Evolutionary conservation across 2,329 filamentous ascomycete species (phyloP).

Genomic region (Exophiala alcalophila): DNA sequence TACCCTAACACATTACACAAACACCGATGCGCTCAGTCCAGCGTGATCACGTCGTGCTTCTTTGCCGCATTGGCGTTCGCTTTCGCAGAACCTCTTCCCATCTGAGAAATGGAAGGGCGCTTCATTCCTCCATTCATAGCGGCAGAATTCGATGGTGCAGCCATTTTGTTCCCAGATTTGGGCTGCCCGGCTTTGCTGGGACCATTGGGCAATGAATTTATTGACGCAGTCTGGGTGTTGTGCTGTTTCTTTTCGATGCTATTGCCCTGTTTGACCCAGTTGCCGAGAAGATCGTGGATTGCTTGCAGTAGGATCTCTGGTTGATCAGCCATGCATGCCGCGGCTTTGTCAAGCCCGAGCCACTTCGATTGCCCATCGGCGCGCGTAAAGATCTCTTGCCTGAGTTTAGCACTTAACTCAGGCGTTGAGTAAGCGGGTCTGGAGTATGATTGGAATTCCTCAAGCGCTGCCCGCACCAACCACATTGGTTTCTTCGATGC

Average conservation of each 20-base stretch:
- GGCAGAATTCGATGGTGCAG: no score
- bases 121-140: slow-evolving; percentile 1
- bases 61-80: slow-evolving; percentile 6
- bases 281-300: slow-evolving; percentile 25
- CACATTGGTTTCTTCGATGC: slow-evolving; percentile 20
- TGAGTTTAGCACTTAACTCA: slow-evolving; percentile 22
- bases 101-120: no score
- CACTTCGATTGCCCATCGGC: slow-evolving; percentile 18
- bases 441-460: slow-evolving; percentile 28
- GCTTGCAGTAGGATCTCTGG: slow-evolving; percentile 25
- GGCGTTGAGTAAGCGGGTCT: slow-evolving; percentile 26
- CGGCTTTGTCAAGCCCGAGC: slow-evolving; percentile 26
- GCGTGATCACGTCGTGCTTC: slow-evolving; percentile 20
- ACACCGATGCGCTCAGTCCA: no score
- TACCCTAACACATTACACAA: no score
- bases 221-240: neutral
- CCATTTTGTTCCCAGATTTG: no score
- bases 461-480: slow-evolving; percentile 28
- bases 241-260: slow-evolving; percentile 1
- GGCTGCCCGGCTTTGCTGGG: slow-evolving; percentile 3
- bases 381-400: slow-evolving; percentile 24
- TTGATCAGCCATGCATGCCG: slow-evolving; percentile 21
- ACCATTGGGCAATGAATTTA: slow-evolving; percentile 5
- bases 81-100: neutral
- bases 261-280: slow-evolving; percentile 22